Conservation (phyloP, 176 grass and related monocot species). For the Urochloa ruziziensis region DNA sequence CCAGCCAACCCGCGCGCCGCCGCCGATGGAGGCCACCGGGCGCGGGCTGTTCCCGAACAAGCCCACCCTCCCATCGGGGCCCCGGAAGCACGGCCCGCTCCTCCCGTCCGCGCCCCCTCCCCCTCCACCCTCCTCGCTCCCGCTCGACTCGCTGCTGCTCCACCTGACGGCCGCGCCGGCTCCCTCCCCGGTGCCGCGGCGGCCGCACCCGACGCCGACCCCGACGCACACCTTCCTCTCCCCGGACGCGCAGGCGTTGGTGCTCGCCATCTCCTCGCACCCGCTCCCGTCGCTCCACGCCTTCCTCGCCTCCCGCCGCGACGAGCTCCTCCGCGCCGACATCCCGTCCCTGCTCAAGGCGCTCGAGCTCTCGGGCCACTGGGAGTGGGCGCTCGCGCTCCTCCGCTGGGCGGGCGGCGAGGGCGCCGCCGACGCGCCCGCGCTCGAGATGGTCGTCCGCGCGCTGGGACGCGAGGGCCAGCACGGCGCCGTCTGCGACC, state of each 20-base stretch:
- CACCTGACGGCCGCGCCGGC: constrained; percentile 37
- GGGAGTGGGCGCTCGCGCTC: constrained; percentile 61
- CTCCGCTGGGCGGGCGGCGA: constrained; percentile 60
- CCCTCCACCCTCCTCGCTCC: constrained; percentile 41
- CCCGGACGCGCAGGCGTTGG: constrained; percentile 22
- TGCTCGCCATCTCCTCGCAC: constrained; percentile 28
- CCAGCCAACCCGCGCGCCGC: not conserved
- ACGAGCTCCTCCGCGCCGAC: constrained; percentile 27
- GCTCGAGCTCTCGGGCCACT: constrained; percentile 54
- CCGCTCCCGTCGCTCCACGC: constrained; percentile 8
- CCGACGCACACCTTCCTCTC: constrained; percentile 43
- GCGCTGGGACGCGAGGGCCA: constrained; percentile 53
- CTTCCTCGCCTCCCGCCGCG: constrained; percentile 35
- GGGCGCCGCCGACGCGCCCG: constrained; percentile 27
- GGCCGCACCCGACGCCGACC: constrained; percentile 10
- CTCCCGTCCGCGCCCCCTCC: constrained; percentile 40
- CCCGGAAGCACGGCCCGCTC: not conserved
- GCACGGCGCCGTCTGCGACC: constrained; percentile 43
- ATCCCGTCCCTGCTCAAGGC: constrained; percentile 57
- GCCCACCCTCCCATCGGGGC: constrained; percentile 47
- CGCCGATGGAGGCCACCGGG: constrained; percentile 63
- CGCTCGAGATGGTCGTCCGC: constrained; percentile 70
- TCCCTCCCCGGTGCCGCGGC: not conserved
- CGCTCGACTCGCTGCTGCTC: constrained; percentile 75
- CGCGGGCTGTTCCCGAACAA: constrained; percentile 57